Evolutionary conservation across 1,139 yeast species (phyloP).

Genomic region (Saccharomyces uvarum): DNA sequence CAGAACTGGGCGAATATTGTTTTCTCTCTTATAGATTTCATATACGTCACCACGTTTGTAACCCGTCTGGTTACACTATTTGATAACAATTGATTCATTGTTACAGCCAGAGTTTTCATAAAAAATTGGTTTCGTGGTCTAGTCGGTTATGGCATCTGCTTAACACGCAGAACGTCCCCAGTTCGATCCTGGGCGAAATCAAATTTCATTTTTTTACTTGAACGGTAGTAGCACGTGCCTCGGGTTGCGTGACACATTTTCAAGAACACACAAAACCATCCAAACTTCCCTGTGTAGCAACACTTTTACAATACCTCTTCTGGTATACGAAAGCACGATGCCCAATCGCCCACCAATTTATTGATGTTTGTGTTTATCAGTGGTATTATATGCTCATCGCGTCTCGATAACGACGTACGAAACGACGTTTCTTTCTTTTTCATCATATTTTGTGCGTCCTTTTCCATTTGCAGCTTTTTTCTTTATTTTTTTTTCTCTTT

Average conservation of each 20-base stretch:
- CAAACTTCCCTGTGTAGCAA: background rate
- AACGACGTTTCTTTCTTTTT: background rate
- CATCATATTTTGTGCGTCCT: constrained; percentile 1
- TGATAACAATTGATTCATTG: too few species aligned
- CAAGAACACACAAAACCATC: background rate
- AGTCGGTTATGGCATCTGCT: constrained; percentile 99
- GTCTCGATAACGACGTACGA: background rate
- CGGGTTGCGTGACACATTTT: background rate
- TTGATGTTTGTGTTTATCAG: background rate
- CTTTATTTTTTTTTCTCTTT: background rate
- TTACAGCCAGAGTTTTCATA: too few species aligned
- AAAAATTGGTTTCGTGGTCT: constrained; percentile 69
- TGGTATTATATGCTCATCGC: background rate
- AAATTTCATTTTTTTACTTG: constrained; percentile 26
- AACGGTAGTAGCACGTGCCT: background rate
- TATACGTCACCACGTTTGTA: background rate
- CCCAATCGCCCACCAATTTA: background rate
- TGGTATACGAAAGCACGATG: background rate
- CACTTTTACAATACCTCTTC: background rate
- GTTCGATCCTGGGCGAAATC: constrained; percentile 99
- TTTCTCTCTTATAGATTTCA: background rate
- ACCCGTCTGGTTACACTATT: background rate
- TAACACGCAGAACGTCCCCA: constrained; percentile 99
- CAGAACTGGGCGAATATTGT: background rate
- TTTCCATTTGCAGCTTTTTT: background rate